Evolutionary conservation across 169 alveolate species (phyloP).

Genomic region (Plasmodium malariae): DNA sequence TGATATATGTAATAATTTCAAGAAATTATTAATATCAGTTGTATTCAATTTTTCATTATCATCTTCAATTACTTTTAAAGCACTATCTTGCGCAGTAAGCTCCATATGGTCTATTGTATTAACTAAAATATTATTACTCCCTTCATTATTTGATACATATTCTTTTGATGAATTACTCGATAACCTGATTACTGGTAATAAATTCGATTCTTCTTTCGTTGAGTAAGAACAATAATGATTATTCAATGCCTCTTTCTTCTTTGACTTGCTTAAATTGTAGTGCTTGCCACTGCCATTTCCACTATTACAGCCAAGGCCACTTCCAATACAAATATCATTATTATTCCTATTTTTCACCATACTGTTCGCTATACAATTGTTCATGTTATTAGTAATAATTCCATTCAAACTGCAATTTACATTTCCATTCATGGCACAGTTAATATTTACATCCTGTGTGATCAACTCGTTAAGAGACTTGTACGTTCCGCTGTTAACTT

Average conservation of each 20-base stretch:
- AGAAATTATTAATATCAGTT: slow-evolving; percentile 58
- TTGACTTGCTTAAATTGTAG: slow-evolving; percentile 2
- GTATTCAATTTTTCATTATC: slow-evolving; percentile 57
- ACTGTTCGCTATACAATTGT: neutral
- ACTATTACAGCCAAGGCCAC: neutral
- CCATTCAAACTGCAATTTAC: neutral
- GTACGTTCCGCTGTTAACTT: neutral
- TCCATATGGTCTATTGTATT: slow-evolving; percentile 71
- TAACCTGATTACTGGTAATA: slow-evolving; percentile 65
- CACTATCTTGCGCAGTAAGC: slow-evolving; percentile 73
- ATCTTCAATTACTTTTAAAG: slow-evolving; percentile 65
- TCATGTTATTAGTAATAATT: neutral
- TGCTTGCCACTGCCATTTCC: slow-evolving; percentile 15
- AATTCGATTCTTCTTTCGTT: slow-evolving; percentile 20
- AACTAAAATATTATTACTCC: slow-evolving; percentile 20
- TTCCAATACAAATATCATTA: neutral
- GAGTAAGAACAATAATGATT: slow-evolving; percentile 31
- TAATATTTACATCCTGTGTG: slow-evolving; percentile 29
- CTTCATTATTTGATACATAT: slow-evolving; percentile 15
- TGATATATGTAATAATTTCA: slow-evolving; percentile 52
- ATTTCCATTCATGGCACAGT: slow-evolving; percentile 15
- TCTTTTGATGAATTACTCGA: slow-evolving; percentile 72
- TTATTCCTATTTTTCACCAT: neutral
- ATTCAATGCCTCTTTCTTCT: slow-evolving; percentile 4
- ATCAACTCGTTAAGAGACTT: slow-evolving; percentile 30